Evolutionary conservation across 768 basidiomycete species (phyloP).

Genomic region (Tephrocybe sp.): DNA sequence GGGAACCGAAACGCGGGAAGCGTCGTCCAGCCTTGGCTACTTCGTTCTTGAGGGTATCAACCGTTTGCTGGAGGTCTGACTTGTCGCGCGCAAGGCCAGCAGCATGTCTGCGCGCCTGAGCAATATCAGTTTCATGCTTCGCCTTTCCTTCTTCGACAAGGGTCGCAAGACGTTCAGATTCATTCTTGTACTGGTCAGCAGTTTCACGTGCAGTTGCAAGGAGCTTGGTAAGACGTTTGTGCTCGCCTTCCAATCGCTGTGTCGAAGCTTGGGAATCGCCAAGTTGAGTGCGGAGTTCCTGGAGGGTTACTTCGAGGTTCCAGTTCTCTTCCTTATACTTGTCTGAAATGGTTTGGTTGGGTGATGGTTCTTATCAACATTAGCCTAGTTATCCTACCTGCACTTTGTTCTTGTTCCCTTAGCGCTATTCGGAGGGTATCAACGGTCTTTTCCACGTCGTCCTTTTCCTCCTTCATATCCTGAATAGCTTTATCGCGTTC

Average conservation of each 20-base stretch:
- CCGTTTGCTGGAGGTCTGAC: constrained; percentile 78
- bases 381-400: constrained; percentile 47
- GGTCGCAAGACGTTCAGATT: constrained; percentile 67
- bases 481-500: constrained; percentile 93
- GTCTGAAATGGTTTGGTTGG: constrained; percentile 43
- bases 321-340: constrained; percentile 98
- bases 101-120: constrained; percentile 82
- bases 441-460: constrained; percentile 77
- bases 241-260: constrained; percentile 76
- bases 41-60: constrained; percentile 77
- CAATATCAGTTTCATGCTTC: constrained; percentile 94
- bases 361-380: constrained; percentile 5
- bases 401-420: constrained; percentile 75
- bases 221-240: constrained; percentile 73
- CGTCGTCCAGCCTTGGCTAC: constrained; percentile 60
- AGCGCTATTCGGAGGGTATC: constrained; percentile 73
- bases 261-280: constrained; percentile 61
- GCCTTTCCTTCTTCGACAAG: constrained; percentile 72
- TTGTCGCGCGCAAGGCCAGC: constrained; percentile 91
- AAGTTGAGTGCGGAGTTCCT: constrained; percentile 77
- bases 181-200: constrained; percentile 84
- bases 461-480: constrained; percentile 89
- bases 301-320: constrained; percentile 93
- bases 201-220: constrained; percentile 72
- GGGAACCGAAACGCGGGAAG: constrained; percentile 66